phyloP scores from a whole-genome alignment of 768 basidiomycete species.

The Mycena belliarum region DNA sequence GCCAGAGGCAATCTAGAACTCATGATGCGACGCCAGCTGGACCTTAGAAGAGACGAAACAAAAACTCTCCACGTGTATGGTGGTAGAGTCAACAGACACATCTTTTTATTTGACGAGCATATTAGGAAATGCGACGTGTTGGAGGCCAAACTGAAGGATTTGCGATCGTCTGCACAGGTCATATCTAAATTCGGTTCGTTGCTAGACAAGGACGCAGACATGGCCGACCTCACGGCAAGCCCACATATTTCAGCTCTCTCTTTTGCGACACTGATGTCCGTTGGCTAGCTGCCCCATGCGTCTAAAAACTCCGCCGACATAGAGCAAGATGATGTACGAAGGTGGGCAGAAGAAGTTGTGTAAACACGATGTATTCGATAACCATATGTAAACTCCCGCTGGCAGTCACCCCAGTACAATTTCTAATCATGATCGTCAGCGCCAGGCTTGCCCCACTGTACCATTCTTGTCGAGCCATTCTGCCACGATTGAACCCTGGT shows the following conservation, averaged over 20 bases:
- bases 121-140: slow-evolving; percentile 71
- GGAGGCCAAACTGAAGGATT: slow-evolving; percentile 59
- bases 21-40: slow-evolving; percentile 81
- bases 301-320: neutral
- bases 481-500: slow-evolving; percentile 51
- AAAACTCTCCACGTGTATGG: slow-evolving; percentile 66
- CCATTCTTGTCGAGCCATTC: slow-evolving; percentile 37
- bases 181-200: slow-evolving; percentile 1
- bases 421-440: slow-evolving; percentile 43
- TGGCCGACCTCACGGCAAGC: slow-evolving; percentile 4
- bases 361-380: slow-evolving; percentile 11
- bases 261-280: neutral
- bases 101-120: neutral
- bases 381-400: no score
- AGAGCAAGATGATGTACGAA: slow-evolving; percentile 22
- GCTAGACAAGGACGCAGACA: neutral
- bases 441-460: slow-evolving; percentile 42
- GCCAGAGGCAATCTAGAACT: slow-evolving; percentile 79
- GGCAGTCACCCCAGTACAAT: no score
- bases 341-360: slow-evolving; percentile 32
- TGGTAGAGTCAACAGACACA: neutral
- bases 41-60: slow-evolving; percentile 74
- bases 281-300: neutral
- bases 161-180: slow-evolving; percentile 42
- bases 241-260: no score